phyloP scores from a whole-genome alignment of 1,284 basidiomycete genomes.

The Earliella scabrosa region DNA sequence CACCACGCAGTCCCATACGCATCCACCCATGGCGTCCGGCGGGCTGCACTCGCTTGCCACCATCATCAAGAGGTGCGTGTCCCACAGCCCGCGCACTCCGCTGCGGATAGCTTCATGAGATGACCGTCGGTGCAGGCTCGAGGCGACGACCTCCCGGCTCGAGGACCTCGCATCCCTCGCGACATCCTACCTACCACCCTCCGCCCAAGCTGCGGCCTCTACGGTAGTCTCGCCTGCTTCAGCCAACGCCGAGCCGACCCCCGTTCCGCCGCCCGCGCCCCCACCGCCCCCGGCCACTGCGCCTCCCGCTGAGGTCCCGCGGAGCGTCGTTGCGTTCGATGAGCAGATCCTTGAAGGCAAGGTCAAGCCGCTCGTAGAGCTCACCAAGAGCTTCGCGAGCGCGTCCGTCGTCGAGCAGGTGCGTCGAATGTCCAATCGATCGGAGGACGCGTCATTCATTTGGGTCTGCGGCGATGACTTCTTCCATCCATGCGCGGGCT shows the following conservation, averaged over 20 bases:
- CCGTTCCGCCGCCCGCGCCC: slow-evolving; percentile 46
- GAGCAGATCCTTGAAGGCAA: slow-evolving; percentile 74
- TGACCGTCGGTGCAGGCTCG: slow-evolving; percentile 54
- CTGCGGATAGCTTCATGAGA: neutral
- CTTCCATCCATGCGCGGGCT: neutral
- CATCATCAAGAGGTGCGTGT: slow-evolving; percentile 79
- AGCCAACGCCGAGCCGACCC: slow-evolving; percentile 43
- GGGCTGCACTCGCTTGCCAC: slow-evolving; percentile 76
- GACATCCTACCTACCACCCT: slow-evolving; percentile 30
- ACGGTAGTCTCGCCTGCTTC: slow-evolving; percentile 41
- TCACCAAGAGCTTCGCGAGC: slow-evolving; percentile 79
- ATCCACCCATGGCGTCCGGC: slow-evolving; percentile 30
- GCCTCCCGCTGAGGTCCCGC: slow-evolving; percentile 51
- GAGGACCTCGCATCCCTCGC: slow-evolving; percentile 81
- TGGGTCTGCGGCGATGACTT: too few species aligned
- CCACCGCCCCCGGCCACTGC: slow-evolving; percentile 43
- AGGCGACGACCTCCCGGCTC: slow-evolving; percentile 93
- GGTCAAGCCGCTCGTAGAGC: slow-evolving; percentile 73
- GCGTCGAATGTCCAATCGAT: slow-evolving; percentile 34
- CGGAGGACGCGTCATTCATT: neutral
- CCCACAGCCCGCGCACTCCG: neutral
- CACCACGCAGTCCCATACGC: slow-evolving; percentile 6
- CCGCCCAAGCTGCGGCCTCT: slow-evolving; percentile 27
- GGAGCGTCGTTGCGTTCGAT: slow-evolving; percentile 76
- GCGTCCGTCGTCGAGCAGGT: slow-evolving; percentile 79